Conservation (phyloP, 192 early-diverging fungal genomes). For the Rhizophagus prolifer region DNA sequence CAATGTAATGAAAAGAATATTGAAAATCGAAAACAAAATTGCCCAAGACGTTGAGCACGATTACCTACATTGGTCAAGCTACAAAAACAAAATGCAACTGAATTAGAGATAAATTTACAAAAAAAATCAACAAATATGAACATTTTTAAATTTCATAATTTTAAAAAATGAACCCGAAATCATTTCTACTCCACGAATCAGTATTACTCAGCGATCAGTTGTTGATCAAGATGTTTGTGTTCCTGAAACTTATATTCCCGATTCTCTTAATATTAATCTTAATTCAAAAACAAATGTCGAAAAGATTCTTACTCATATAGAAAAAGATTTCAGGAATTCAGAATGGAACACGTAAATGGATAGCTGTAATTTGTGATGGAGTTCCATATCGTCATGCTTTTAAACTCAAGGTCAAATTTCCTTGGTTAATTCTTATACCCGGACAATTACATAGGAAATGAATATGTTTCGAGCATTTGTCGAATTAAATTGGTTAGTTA, state of each 20-base stretch:
- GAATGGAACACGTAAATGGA: not conserved
- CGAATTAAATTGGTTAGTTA: too few species aligned
- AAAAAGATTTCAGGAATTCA: conserved; percentile 11
- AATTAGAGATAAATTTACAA: too few species aligned
- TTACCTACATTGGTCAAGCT: too few species aligned
- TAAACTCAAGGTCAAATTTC: not conserved
- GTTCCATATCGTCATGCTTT: not conserved
- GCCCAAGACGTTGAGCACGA: too few species aligned
- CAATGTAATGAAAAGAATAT: not conserved
- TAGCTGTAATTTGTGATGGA: not conserved
- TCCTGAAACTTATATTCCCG: not conserved
- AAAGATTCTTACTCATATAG: conserved; percentile 1
- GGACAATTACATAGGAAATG: not conserved
- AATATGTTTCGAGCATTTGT: not conserved
- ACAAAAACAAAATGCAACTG: too few species aligned
- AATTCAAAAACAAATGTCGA: conserved; percentile 7
- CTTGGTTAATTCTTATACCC: not conserved
- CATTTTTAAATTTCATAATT: not conserved
- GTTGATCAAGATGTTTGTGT: not conserved
- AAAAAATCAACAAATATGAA: not conserved
- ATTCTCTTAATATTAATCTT: not conserved
- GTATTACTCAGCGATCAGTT: conserved; percentile 4
- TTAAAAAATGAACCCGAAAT: not conserved
- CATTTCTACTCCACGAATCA: not conserved
- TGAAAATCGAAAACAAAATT: not conserved